phyloP scores from a whole-genome alignment of 441 rosid species.

The Jatropha podagrica region DNA sequence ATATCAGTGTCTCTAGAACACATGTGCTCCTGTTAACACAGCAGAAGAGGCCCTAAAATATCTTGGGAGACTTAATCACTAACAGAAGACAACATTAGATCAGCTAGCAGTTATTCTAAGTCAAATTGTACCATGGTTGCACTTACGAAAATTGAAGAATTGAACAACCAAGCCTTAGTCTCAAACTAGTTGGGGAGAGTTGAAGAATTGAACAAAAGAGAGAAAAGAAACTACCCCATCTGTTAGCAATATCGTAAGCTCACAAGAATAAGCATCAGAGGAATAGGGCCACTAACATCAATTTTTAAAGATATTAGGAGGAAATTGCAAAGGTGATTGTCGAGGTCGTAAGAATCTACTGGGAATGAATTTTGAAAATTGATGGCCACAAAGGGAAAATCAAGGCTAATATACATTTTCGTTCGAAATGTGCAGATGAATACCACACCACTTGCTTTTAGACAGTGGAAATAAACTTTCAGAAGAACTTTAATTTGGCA shows the following conservation, averaged over 20 bases:
- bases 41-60: slow-evolving; percentile 17
- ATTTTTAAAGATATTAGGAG: neutral
- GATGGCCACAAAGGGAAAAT: neutral
- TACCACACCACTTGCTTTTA: neutral
- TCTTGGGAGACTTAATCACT: neutral
- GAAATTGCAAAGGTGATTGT: neutral
- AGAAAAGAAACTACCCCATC: slow-evolving; percentile 12
- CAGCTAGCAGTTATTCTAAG: slow-evolving; percentile 10
- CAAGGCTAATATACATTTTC: neutral
- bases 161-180: neutral
- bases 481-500: neutral
- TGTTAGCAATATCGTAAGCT: slow-evolving; percentile 1
- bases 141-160: neutral
- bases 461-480: neutral
- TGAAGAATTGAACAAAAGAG: slow-evolving; percentile 17
- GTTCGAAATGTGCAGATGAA: neutral
- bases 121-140: slow-evolving; percentile 2
- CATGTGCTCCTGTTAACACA: neutral
- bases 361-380: neutral
- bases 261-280: slow-evolving; percentile 19
- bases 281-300: neutral
- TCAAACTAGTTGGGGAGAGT: neutral
- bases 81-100: slow-evolving; percentile 11
- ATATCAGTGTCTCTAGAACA: slow-evolving; percentile 17
- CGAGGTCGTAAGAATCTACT: neutral